Evolutionary conservation across 768 basidiomycete species (phyloP).

Genomic region (Lepiota venenata): DNA sequence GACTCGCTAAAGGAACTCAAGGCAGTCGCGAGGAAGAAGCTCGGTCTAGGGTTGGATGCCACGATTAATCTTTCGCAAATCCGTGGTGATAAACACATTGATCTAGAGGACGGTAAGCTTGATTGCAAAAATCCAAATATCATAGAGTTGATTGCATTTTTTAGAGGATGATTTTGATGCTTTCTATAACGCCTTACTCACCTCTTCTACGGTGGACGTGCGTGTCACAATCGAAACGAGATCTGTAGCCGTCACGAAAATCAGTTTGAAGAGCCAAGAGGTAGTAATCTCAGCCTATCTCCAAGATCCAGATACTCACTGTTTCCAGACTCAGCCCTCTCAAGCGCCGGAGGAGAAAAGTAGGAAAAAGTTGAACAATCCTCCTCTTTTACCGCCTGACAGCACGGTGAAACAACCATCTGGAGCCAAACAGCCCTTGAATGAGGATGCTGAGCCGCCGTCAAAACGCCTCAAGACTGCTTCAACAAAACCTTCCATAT

Average conservation of each 20-base stretch:
- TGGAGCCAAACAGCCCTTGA: neutral
- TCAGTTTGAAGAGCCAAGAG: neutral
- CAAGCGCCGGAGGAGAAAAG: neutral
- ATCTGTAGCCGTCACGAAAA: too few relatives aligned
- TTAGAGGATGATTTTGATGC: slow-evolving; percentile 81
- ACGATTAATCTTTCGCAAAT: slow-evolving; percentile 45
- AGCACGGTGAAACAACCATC: neutral
- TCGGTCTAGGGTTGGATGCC: slow-evolving; percentile 41
- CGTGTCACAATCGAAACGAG: slow-evolving; percentile 31
- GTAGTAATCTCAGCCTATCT: neutral
- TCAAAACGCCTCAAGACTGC: neutral
- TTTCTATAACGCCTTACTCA: slow-evolving; percentile 47
- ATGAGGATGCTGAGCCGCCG: neutral
- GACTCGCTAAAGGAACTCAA: slow-evolving; percentile 56
- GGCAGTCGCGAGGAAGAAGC: slow-evolving; percentile 56
- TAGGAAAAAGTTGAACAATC: neutral
- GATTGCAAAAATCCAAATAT: slow-evolving; percentile 1
- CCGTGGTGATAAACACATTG: slow-evolving; percentile 49
- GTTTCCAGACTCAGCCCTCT: neutral
- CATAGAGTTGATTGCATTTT: slow-evolving; percentile 5
- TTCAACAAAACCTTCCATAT: neutral
- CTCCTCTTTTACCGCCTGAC: neutral
- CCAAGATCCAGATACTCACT: too few relatives aligned
- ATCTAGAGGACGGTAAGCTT: slow-evolving; percentile 72
- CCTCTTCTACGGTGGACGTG: slow-evolving; percentile 30